A percentile compares a stretch with the other conserved stretches of the same genome.
Conservation (phyloP, 345 rosid species). For the Clarkia xantiana region DNA sequence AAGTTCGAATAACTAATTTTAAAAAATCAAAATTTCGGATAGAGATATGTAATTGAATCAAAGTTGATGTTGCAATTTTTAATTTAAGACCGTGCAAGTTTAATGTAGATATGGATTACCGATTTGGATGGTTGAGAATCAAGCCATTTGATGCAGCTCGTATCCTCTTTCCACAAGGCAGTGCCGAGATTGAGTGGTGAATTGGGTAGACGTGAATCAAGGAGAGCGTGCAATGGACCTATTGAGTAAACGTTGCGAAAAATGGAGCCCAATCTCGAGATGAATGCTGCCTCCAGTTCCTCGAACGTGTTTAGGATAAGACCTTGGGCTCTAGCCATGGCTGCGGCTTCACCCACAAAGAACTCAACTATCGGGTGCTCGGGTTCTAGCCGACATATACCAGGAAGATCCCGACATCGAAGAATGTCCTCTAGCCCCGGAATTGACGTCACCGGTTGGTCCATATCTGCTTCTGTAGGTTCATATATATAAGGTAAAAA, state of each 20-base stretch:
- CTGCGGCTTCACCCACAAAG: background rate
- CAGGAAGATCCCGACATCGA: conserved; percentile 12
- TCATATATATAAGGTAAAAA: too few species aligned
- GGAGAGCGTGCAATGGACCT: conserved; percentile 5
- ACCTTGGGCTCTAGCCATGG: conserved; percentile 5
- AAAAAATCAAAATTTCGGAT: too few species aligned
- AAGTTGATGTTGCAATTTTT: too few species aligned
- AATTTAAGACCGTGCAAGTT: too few species aligned
- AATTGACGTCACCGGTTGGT: conserved; percentile 7
- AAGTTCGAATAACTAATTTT: too few species aligned
- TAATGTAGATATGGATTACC: too few species aligned
- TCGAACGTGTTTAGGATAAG: conserved; percentile 9
- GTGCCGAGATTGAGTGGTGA: background rate
- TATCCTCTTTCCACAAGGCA: conserved; percentile 2
- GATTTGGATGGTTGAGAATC: conserved; percentile 5
- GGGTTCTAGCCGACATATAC: background rate
- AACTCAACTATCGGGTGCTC: background rate
- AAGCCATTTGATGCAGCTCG: conserved; percentile 6
- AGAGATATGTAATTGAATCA: too few species aligned
- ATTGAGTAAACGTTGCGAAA: background rate
- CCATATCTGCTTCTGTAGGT: conserved; percentile 11
- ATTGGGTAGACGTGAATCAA: background rate
- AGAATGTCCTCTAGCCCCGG: conserved; percentile 8
- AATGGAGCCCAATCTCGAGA: conserved; percentile 1
- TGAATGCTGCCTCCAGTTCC: background rate